A percentile compares a stretch with the other conserved stretches of the same genome.
These are phyloP conservation scores for Fusarium sp. DNA, from an alignment of 2,329 filamentous ascomycete species.

Conservation along the genomic window DNA sequence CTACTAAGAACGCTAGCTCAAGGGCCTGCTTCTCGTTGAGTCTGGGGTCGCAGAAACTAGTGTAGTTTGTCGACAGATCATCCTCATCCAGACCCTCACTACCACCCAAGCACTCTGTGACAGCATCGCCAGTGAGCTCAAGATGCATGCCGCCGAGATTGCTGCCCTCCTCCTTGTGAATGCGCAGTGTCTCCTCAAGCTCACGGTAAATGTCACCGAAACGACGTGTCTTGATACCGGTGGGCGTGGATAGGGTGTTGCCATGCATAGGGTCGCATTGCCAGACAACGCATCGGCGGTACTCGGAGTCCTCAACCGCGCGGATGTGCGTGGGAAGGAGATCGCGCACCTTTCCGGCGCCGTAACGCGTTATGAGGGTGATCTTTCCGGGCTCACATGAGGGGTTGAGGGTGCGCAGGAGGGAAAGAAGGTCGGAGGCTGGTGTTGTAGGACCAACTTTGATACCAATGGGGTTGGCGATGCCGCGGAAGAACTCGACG, in stretches of 20 bases:
- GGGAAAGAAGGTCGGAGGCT: conserved; percentile 77
- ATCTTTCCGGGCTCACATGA: conserved; percentile 87
- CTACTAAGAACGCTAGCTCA: conserved; percentile 93
- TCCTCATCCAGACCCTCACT: conserved; percentile 89
- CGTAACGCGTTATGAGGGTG: conserved; percentile 95
- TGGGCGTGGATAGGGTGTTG: conserved; percentile 75
- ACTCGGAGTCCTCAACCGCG: conserved; percentile 84
- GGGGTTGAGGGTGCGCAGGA: conserved; percentile 91
- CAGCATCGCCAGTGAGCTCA: conserved; percentile 93
- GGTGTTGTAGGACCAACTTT: conserved; percentile 93
- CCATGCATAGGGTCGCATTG: conserved; percentile 99
- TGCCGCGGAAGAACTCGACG: conserved; percentile 96
- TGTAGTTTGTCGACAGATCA: conserved; percentile 91
- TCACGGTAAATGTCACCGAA: conserved; percentile 93
- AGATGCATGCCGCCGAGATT: conserved; percentile 95
- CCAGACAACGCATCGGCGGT: conserved; percentile 80
- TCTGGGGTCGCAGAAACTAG: conserved; percentile 93
- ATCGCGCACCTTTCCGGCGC: conserved; percentile 78
- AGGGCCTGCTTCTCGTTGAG: conserved; percentile 98
- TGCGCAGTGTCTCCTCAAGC: conserved; percentile 82
- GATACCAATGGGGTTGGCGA: conserved; percentile 95
- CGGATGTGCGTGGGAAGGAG: conserved; percentile 89
- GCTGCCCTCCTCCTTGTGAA: conserved; percentile 85
- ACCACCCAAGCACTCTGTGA: conserved; percentile 95
- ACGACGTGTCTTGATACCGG: conserved; percentile 90